A percentile compares a stretch with the other conserved stretches of the same genome.
phyloP scores from a whole-genome alignment of 2,329 filamentous ascomycete genomes.

The Neonectria faginata region DNA sequence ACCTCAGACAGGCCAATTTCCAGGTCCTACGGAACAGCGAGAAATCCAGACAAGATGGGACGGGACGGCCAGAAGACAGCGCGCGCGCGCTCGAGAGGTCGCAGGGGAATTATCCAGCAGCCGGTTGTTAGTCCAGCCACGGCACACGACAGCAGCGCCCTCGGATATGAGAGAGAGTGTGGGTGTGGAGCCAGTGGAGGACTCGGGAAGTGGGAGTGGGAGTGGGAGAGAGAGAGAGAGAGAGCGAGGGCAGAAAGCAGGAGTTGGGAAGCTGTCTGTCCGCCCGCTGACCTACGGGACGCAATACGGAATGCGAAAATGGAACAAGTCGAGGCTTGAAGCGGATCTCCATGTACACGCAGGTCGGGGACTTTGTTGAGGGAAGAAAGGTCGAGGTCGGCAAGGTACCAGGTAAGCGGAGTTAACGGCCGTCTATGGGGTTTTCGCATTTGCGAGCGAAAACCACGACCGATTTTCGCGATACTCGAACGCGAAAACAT shows the following conservation, averaged over 20 bases:
- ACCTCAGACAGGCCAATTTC: constrained; percentile 17
- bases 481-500: constrained; percentile 28
- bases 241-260: neutral
- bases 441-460: constrained; percentile 30
- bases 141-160: constrained; percentile 31
- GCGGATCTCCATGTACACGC: neutral
- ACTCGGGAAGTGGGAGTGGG: constrained; percentile 26
- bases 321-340: neutral
- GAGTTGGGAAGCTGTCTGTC: constrained; percentile 1
- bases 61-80: constrained; percentile 17
- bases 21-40: constrained; percentile 8
- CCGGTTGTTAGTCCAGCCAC: constrained; percentile 42
- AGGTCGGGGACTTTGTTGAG: constrained; percentile 19
- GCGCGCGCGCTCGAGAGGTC: constrained; percentile 21
- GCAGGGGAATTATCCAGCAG: constrained; percentile 34
- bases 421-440: constrained; percentile 27
- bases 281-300: constrained; percentile 1
- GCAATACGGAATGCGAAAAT: constrained; percentile 1
- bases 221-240: too few species aligned
- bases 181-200: constrained; percentile 38
- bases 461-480: constrained; percentile 30
- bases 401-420: constrained; percentile 25
- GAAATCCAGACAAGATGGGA: constrained; percentile 19
- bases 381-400: constrained; percentile 23
- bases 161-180: constrained; percentile 33